A percentile compares a stretch with the other conserved stretches of the same genome.
phyloP scores from a whole-genome alignment of 148 eudicot species.

The Silene conica region DNA sequence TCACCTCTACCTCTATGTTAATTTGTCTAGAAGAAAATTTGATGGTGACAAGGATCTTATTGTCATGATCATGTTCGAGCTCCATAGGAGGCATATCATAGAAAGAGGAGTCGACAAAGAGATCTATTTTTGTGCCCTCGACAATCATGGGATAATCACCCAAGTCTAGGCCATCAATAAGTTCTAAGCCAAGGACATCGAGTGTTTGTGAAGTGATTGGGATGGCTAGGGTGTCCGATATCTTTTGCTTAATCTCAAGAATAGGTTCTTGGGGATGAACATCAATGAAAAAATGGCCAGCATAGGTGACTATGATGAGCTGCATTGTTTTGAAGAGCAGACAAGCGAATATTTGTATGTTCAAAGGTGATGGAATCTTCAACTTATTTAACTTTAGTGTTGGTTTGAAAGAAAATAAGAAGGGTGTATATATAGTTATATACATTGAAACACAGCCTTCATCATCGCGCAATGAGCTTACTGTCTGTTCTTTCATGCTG shows the following conservation, averaged over 20 bases:
- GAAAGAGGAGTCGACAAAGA: slow-evolving; percentile 29
- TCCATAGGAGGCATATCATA: slow-evolving; percentile 12
- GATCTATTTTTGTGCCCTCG: slow-evolving; percentile 63
- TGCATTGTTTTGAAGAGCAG: slow-evolving; percentile 35
- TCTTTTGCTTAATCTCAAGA: slow-evolving; percentile 57
- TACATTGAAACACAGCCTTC: slow-evolving; percentile 21
- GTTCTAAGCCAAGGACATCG: slow-evolving; percentile 53
- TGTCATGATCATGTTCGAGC: slow-evolving; percentile 4
- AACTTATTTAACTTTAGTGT: neutral
- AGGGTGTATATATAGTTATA: slow-evolving; percentile 14
- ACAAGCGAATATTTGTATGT: neutral
- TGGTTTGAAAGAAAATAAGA: slow-evolving; percentile 1
- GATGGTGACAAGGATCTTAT: slow-evolving; percentile 41
- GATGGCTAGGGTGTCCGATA: slow-evolving; percentile 40
- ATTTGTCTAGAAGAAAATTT: slow-evolving; percentile 52
- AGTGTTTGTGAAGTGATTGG: slow-evolving; percentile 59
- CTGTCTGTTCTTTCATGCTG: slow-evolving; percentile 37
- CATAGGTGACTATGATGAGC: slow-evolving; percentile 42
- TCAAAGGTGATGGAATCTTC: neutral
- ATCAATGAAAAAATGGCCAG: slow-evolving; percentile 44
- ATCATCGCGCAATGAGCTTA: slow-evolving; percentile 30
- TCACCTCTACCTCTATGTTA: slow-evolving; percentile 52
- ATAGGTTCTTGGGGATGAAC: slow-evolving; percentile 53
- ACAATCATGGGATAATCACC: slow-evolving; percentile 74
- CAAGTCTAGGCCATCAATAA: slow-evolving; percentile 71